phyloP scores from a whole-genome alignment of 1,284 basidiomycete genomes.

The Nidula niveotomentosa region DNA sequence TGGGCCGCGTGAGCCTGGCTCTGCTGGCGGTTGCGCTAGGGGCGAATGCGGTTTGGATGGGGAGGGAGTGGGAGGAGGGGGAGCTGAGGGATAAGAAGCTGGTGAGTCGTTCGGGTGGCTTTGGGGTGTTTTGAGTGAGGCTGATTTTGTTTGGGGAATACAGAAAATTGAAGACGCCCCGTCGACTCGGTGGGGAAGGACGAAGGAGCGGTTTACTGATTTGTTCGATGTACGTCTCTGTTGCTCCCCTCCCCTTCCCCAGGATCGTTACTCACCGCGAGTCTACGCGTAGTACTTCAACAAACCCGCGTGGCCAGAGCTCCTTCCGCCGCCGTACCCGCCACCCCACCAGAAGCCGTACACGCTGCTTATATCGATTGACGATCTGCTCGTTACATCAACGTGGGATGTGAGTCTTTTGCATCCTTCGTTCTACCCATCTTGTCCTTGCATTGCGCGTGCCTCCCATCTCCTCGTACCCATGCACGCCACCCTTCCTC shows the following conservation, averaged over 20 bases:
- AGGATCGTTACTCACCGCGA: conserved; percentile 3
- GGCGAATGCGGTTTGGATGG: conserved; percentile 48
- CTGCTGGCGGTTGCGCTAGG: conserved; percentile 50
- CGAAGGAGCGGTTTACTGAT: conserved; percentile 54
- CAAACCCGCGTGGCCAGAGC: conserved; percentile 90
- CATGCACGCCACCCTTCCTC: not conserved
- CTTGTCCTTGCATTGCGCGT: not conserved
- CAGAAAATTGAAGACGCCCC: conserved; percentile 59
- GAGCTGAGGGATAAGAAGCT: conserved; percentile 52
- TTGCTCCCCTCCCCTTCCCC: not conserved
- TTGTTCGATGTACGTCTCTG: conserved; percentile 58
- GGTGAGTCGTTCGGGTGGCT: conserved; percentile 34
- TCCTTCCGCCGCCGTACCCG: conserved; percentile 88
- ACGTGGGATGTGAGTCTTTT: conserved; percentile 85
- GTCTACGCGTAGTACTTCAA: conserved; percentile 72
- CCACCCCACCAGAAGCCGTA: conserved; percentile 88
- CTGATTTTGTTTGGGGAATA: not conserved
- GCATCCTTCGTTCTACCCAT: not conserved
- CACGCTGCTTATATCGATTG: conserved; percentile 90
- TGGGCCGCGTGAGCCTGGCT: conserved; percentile 55
- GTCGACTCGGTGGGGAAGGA: conserved; percentile 60
- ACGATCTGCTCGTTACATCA: conserved; percentile 90
- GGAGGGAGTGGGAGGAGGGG: conserved; percentile 60
- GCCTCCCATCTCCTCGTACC: not conserved
- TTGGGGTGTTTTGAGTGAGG: not conserved